Evolutionary conservation across 148 eudicot species (phyloP), one percentile per base, ranked within the genome.

Genomic region (Vaccinium darrowii): DNA sequence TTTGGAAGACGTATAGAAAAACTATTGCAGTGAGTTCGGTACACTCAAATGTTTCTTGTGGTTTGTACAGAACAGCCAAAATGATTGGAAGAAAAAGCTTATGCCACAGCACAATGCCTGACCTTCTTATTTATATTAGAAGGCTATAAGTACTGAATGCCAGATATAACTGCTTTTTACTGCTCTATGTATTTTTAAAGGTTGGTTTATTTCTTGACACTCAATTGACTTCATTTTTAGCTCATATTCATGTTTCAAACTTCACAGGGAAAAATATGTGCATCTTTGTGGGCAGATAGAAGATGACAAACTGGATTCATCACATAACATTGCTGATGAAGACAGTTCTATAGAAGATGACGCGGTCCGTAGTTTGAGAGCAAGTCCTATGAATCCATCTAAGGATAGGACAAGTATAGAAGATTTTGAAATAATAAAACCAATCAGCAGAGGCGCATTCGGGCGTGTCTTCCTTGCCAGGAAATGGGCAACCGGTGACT

Each of bases 381-480:
- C 98, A 87, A 97, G 99, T 88, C 99, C 99, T 73, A 86, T 93
- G 63, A 93, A 92, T 90, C 90, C 93, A 36, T 90, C 95, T 19
- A 94, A 92, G 88, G 98, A 93, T 79, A 88, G 99, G 27, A 97
- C 99, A 86, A 94, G 98, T 74, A 97, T 97, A 65, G 98, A 95
- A 89, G 98, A 95, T 89, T 97, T 97, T 88, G 99, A 97, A 89
- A 97, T 97, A 30, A 95, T 97, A 60, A 97, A 95, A 89, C 99
- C 99, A 87, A 95, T 97, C 81, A 97, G 99, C 84, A 94, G 99
- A 94, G 99, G 99, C 36, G 98, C 99, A 75, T 97, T 93, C 86
- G 99, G 99, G 82, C 93, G 99, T 75, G 99, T 97, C 86, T 97
- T 97, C 80, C 91, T 97, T 86, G 98, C 99, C 67, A 93, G 90